These are phyloP conservation scores for Ceratocystis diversiconidia DNA, from an alignment of 2,329 filamentous ascomycete species.

Conservation along the genomic window DNA sequence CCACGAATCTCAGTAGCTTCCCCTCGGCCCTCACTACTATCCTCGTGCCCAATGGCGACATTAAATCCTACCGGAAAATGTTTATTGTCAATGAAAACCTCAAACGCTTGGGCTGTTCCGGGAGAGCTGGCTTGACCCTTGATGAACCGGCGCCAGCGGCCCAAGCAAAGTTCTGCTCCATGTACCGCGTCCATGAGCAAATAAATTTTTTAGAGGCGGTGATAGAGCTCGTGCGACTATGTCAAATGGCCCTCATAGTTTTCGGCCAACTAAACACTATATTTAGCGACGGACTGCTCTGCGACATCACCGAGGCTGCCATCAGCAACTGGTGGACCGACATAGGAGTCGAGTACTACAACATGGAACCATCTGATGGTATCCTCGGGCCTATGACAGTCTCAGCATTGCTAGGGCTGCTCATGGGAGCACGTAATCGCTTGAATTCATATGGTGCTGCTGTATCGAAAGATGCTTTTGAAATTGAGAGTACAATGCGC, in stretches of 20 bases:
- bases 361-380: slow-evolving; percentile 81
- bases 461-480: slow-evolving; percentile 82
- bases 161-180: slow-evolving; percentile 77
- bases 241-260: slow-evolving; percentile 73
- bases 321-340: slow-evolving; percentile 95
- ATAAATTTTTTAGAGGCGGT: slow-evolving; percentile 67
- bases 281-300: slow-evolving; percentile 83
- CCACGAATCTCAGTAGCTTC: slow-evolving; percentile 85
- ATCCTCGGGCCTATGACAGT: slow-evolving; percentile 87
- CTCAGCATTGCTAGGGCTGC: slow-evolving; percentile 68
- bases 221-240: slow-evolving; percentile 77
- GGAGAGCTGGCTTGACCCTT: slow-evolving; percentile 71
- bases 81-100: slow-evolving; percentile 93
- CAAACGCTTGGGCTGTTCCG: slow-evolving; percentile 83
- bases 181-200: slow-evolving; percentile 77
- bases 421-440: slow-evolving; percentile 81
- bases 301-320: slow-evolving; percentile 81
- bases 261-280: slow-evolving; percentile 79
- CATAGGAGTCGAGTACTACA: slow-evolving; percentile 82
- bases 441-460: slow-evolving; percentile 73
- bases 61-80: slow-evolving; percentile 61
- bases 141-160: slow-evolving; percentile 66
- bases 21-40: slow-evolving; percentile 90
- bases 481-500: slow-evolving; percentile 65
- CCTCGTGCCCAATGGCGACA: slow-evolving; percentile 71